Conservation (phyloP, 192 early-diverging fungal species). For the Geranomyces variabilis region DNA sequence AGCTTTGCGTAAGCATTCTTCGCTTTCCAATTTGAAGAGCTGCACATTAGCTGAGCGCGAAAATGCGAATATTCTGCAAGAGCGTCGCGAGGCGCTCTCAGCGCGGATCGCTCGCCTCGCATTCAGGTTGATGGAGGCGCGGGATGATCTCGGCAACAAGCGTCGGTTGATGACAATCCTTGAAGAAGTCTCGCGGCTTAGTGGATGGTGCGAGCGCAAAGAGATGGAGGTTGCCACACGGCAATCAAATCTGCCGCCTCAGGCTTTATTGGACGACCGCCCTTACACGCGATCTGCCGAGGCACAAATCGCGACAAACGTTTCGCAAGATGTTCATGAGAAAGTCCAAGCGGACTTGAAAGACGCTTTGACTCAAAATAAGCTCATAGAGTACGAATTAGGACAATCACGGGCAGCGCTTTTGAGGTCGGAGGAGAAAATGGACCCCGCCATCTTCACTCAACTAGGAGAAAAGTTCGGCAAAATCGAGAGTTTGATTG, state of each 20-base stretch:
- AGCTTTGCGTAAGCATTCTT: slow-evolving; percentile 7
- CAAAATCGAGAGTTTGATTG: slow-evolving; percentile 3
- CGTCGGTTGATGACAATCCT: not conserved
- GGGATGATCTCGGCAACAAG: not conserved
- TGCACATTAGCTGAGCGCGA: not conserved
- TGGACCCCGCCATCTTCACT: not conserved
- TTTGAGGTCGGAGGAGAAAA: not conserved
- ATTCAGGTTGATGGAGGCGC: not conserved
- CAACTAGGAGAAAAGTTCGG: not conserved
- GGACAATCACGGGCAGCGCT: not conserved
- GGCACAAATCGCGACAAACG: not conserved
- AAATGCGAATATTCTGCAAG: slow-evolving; percentile 3
- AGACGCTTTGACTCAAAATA: slow-evolving; percentile 1
- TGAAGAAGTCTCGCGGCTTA: slow-evolving; percentile 5
- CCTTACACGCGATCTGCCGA: not conserved
- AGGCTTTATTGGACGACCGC: slow-evolving; percentile 4
- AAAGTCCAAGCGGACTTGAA: slow-evolving; percentile 5
- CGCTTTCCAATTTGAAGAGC: slow-evolving; percentile 17
- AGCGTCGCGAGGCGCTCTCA: slow-evolving; percentile 13
- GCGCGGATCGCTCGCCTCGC: not conserved
- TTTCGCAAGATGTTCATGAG: not conserved
- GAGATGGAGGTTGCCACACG: not conserved
- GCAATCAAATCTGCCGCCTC: slow-evolving; percentile 5
- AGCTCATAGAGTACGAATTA: not conserved
- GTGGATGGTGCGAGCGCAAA: slow-evolving; percentile 14